phyloP scores from a whole-genome alignment of 2,329 filamentous ascomycete species.

The Sporothrix sp. region DNA sequence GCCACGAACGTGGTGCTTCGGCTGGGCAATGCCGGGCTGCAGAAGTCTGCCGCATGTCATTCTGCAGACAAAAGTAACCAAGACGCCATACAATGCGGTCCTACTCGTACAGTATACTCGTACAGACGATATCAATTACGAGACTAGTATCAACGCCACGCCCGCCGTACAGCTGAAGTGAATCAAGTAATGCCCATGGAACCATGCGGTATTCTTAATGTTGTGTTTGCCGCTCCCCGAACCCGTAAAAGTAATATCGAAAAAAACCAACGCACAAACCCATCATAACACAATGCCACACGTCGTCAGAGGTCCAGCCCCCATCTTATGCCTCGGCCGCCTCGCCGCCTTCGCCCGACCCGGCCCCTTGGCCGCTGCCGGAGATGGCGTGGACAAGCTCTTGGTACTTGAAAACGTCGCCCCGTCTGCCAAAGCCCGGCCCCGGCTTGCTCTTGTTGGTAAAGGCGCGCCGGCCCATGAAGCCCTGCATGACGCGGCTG shows the following conservation, averaged over 20 bases:
- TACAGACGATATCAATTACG: too few species aligned
- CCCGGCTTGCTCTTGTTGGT: conserved; percentile 51
- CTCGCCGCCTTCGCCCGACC: conserved; percentile 9
- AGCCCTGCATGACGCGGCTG: conserved; percentile 78
- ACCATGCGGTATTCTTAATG: not conserved
- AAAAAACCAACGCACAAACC: not conserved
- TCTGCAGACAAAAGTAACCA: not conserved
- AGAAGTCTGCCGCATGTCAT: too few species aligned
- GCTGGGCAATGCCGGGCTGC: not conserved
- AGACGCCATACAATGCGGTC: too few species aligned
- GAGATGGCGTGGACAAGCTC: conserved; percentile 76
- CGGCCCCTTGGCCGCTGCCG: conserved; percentile 28
- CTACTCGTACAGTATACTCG: too few species aligned
- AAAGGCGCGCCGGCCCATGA: conserved; percentile 75
- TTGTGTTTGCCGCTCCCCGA: not conserved
- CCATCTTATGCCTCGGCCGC: conserved; percentile 20
- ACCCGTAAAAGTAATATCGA: not conserved
- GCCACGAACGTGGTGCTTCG: too few species aligned
- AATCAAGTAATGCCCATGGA: too few species aligned
- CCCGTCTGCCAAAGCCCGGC: conserved; percentile 49
- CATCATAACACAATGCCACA: not conserved
- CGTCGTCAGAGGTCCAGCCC: too few species aligned
- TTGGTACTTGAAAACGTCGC: conserved; percentile 86
- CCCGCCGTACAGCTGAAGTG: too few species aligned
- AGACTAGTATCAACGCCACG: too few species aligned